Conservation (phyloP, 129 eudicot species). For the Helichrysum umbraculigerum region DNA sequence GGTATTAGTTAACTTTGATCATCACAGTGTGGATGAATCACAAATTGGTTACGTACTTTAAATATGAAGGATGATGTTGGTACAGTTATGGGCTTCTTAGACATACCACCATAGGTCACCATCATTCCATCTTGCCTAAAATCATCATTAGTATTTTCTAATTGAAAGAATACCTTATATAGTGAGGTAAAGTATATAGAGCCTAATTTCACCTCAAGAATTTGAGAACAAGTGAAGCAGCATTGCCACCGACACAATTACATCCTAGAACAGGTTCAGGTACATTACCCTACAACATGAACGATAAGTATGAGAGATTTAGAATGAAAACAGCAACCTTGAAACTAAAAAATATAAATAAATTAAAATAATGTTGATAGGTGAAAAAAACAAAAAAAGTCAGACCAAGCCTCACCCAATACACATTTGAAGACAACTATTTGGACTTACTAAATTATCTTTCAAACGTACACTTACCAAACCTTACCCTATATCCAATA, state of each 20-base stretch:
- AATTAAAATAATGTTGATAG: too few relatives aligned
- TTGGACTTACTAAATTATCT: too few relatives aligned
- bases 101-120: conserved; percentile 99
- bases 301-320: background rate
- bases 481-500: too few relatives aligned
- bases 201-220: conserved; percentile 65
- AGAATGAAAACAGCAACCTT: too few relatives aligned
- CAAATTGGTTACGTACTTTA: conserved; percentile 52
- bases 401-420: too few relatives aligned
- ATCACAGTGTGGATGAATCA: conserved; percentile 10
- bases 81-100: conserved; percentile 89
- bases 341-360: too few relatives aligned
- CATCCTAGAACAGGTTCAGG: conserved; percentile 89
- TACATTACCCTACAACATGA: conserved; percentile 52
- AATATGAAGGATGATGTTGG: conserved; percentile 90
- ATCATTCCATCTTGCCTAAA: conserved; percentile 93
- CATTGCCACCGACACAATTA: conserved; percentile 98
- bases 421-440: too few relatives aligned
- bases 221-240: conserved; percentile 85
- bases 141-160: conserved; percentile 9
- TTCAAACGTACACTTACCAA: too few relatives aligned
- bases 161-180: conserved; percentile 7
- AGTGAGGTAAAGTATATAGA: conserved; percentile 4
- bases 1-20: background rate
- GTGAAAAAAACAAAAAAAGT: too few relatives aligned